Percentiles rank a stretch among this genome's conserved stretches.
Conservation (phyloP, 352 stramenopile species). For the Hyaloperonospora arabidopsidis region DNA sequence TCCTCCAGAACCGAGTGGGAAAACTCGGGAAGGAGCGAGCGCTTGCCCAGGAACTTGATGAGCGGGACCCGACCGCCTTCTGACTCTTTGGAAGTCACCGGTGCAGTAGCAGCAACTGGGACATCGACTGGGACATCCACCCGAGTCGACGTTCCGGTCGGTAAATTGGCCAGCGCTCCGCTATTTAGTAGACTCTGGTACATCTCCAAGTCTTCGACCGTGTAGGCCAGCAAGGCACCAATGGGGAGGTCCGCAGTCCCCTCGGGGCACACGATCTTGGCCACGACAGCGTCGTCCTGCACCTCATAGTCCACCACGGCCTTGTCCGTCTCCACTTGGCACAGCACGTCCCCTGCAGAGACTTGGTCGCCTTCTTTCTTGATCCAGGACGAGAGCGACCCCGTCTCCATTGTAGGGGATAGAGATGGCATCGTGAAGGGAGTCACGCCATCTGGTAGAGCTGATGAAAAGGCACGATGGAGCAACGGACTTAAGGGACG, state of each 20-base stretch:
- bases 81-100: background rate
- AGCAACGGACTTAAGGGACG: slow-evolving; percentile 15
- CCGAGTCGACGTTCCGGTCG: slow-evolving; percentile 13
- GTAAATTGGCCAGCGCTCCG: slow-evolving; percentile 44
- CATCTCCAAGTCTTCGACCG: slow-evolving; percentile 87
- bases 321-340: slow-evolving; percentile 98
- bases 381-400: slow-evolving; percentile 92
- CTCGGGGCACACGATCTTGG: slow-evolving; percentile 88
- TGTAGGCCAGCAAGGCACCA: slow-evolving; percentile 90
- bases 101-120: slow-evolving; percentile 6
- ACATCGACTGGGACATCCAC: background rate
- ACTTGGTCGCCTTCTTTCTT: slow-evolving; percentile 88
- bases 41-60: slow-evolving; percentile 85
- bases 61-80: slow-evolving; percentile 39
- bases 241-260: slow-evolving; percentile 87
- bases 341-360: slow-evolving; percentile 88
- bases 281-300: slow-evolving; percentile 94
- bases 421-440: slow-evolving; percentile 91
- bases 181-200: slow-evolving; percentile 55
- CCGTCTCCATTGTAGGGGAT: slow-evolving; percentile 94
- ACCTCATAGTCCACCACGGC: slow-evolving; percentile 97
- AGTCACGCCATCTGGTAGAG: slow-evolving; percentile 61
- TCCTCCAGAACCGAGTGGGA: slow-evolving; percentile 28
- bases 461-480: slow-evolving; percentile 37
- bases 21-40: slow-evolving; percentile 45